A percentile compares a stretch with the other conserved stretches of the same genome.
Conservation (phyloP, 192 early-diverging fungal species). For the Coemansia pectinata region DNA sequence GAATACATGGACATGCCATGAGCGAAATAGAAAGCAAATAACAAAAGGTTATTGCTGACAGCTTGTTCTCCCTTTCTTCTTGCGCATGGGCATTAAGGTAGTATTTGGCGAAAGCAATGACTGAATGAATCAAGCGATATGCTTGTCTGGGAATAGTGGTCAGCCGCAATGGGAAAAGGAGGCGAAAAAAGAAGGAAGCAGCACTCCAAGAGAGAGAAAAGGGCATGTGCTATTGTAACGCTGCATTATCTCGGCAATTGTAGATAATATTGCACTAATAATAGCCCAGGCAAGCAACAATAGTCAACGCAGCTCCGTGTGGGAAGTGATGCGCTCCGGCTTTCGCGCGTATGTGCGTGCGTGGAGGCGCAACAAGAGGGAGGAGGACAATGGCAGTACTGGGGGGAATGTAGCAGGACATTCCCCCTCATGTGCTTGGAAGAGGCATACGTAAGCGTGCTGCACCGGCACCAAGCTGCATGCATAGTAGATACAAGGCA, state of each 20-base stretch:
- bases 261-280: slow-evolving; percentile 32
- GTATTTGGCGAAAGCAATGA: slow-evolving; percentile 9
- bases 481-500: slow-evolving; percentile 1
- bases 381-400: background rate
- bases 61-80: background rate
- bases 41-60: slow-evolving; percentile 7
- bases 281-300: slow-evolving; percentile 22
- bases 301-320: slow-evolving; percentile 17
- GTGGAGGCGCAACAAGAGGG: slow-evolving; percentile 7
- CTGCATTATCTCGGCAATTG: slow-evolving; percentile 28
- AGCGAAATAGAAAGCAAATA: background rate
- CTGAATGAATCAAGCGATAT: slow-evolving; percentile 3
- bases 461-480: slow-evolving; percentile 7
- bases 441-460: slow-evolving; percentile 4
- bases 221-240: slow-evolving; percentile 13
- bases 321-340: slow-evolving; percentile 9
- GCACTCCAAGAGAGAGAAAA: slow-evolving; percentile 3
- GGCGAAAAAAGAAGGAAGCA: background rate
- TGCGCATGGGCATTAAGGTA: background rate
- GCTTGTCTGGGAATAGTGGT: slow-evolving; percentile 8
- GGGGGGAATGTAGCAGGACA: background rate
- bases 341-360: slow-evolving; percentile 4
- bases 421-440: background rate
- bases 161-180: slow-evolving; percentile 5
- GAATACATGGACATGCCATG: background rate